phyloP scores from a whole-genome alignment of 2,329 filamentous ascomycete genomes.

The Rhexocercosporidium sp. region DNA sequence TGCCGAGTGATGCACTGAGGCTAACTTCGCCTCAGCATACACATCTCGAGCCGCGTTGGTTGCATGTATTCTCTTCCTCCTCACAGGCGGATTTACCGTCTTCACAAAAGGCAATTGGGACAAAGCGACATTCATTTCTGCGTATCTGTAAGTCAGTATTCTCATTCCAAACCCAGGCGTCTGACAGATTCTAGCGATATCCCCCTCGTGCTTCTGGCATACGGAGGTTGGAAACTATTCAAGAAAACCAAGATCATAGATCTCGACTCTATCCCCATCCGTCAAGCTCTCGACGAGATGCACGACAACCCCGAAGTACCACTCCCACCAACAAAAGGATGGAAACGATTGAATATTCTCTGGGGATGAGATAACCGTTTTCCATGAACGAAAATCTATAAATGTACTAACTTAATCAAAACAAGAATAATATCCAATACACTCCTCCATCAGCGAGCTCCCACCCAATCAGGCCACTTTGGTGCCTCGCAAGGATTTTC shows the following conservation, averaged over 20 bases:
- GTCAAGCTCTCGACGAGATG: conserved; percentile 45
- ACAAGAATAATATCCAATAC: conserved; percentile 10
- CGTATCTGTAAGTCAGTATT: conserved; percentile 60
- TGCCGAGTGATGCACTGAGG: neutral
- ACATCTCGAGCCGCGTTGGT: conserved; percentile 64
- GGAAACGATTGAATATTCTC: conserved; percentile 43
- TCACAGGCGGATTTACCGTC: conserved; percentile 71
- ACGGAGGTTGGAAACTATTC: conserved; percentile 57
- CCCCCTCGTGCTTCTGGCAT: conserved; percentile 48
- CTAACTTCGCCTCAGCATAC: conserved; percentile 50
- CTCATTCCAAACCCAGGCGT: neutral
- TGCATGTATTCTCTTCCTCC: conserved; percentile 67
- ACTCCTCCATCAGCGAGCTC: neutral
- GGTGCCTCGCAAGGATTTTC: conserved; percentile 24
- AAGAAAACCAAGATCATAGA: conserved; percentile 52
- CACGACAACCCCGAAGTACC: conserved; percentile 44
- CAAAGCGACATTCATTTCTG: conserved; percentile 61
- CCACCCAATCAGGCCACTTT: conserved; percentile 18
- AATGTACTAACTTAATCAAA: neutral
- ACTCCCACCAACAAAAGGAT: conserved; percentile 35
- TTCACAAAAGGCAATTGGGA: conserved; percentile 66
- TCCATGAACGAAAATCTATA: neutral
- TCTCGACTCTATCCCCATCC: conserved; percentile 44
- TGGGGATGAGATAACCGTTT: conserved; percentile 37
- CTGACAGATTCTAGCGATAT: conserved; percentile 43